Percentiles rank a stretch among this genome's conserved stretches.
These are phyloP conservation scores for Chrysanthemum lavandulifolium DNA, from an alignment of 129 eudicot genomes.

Conservation along the genomic window DNA sequence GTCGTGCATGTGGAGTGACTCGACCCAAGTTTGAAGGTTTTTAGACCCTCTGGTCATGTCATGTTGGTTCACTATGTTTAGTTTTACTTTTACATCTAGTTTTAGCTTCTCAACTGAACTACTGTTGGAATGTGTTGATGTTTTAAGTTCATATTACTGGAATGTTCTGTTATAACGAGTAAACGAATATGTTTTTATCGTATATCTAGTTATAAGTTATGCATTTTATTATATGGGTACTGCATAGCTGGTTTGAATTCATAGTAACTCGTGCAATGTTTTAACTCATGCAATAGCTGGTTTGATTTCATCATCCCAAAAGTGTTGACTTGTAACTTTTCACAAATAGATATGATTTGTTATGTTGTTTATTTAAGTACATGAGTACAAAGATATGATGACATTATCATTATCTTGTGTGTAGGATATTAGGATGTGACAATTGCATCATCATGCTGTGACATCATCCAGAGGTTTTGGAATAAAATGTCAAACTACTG, in stretches of 20 bases:
- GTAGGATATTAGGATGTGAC: background rate
- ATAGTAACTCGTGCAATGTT: no score
- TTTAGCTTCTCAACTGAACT: background rate
- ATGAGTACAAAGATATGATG: slow-evolving; percentile 1
- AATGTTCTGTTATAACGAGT: no score
- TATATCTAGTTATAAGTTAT: no score
- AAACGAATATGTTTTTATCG: no score
- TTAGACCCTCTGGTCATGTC: background rate
- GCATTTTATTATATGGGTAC: no score
- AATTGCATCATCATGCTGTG: background rate
- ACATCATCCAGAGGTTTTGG: background rate
- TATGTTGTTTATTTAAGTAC: background rate
- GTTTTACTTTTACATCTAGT: background rate
- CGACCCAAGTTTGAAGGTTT: background rate
- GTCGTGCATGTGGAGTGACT: no score
- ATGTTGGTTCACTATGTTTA: slow-evolving; percentile 2
- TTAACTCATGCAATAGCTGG: no score
- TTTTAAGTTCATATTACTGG: background rate
- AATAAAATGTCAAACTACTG: no score
- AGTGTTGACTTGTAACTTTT: background rate
- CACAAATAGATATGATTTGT: slow-evolving; percentile 8
- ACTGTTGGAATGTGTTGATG: background rate
- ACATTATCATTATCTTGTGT: background rate
- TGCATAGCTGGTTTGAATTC: no score
- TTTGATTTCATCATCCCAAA: background rate